Conservation (phyloP, 352 stramenopile species). For the Phytophthora pistaciae region DNA sequence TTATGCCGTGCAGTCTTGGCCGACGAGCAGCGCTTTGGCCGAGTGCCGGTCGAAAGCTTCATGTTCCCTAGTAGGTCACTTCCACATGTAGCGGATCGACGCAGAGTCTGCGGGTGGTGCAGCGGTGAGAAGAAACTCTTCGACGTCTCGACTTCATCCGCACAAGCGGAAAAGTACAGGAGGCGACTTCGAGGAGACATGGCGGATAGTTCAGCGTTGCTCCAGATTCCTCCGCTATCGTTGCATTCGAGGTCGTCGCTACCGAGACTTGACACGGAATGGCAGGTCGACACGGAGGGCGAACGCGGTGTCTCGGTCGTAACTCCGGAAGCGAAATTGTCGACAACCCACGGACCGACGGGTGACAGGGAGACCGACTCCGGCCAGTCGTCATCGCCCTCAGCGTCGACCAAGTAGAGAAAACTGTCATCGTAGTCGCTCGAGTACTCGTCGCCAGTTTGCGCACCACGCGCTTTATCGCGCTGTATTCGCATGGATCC, state of each 20-base stretch:
- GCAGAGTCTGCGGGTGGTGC: slow-evolving; percentile 9
- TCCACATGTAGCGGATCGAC: slow-evolving; percentile 24
- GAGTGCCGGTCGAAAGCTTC: neutral
- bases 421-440: slow-evolving; percentile 25
- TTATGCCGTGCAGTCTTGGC: slow-evolving; percentile 22
- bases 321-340: slow-evolving; percentile 17
- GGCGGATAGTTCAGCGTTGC: slow-evolving; percentile 23
- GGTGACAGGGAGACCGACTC: slow-evolving; percentile 43
- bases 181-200: slow-evolving; percentile 68
- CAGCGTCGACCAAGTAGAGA: slow-evolving; percentile 37
- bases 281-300: slow-evolving; percentile 32
- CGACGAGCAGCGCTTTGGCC: slow-evolving; percentile 36
- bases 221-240: slow-evolving; percentile 28
- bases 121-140: neutral
- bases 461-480: slow-evolving; percentile 1
- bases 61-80: slow-evolving; percentile 9
- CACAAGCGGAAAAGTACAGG: slow-evolving; percentile 69
- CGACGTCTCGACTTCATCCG: slow-evolving; percentile 20
- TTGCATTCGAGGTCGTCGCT: slow-evolving; percentile 34
- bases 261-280: slow-evolving; percentile 30
- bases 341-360: slow-evolving; percentile 58
- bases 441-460: neutral
- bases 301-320: slow-evolving; percentile 21
- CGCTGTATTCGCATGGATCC: slow-evolving; percentile 1
- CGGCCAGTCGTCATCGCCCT: slow-evolving; percentile 16